Conservation (phyloP, 140 eudicot species). For the Erigeron philadelphicus region DNA sequence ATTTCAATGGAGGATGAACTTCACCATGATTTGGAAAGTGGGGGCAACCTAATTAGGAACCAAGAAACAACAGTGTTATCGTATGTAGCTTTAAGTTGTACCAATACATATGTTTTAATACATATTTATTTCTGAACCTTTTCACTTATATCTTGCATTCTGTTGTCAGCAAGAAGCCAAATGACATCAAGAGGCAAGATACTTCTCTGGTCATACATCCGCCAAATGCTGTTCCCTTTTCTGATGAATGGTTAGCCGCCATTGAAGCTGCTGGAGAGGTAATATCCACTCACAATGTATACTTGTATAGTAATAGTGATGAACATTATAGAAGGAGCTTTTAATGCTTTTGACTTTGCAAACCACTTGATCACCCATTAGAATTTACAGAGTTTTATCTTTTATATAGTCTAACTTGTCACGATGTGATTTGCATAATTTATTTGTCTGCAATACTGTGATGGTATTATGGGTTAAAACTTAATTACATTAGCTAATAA, state of each 20-base stretch:
- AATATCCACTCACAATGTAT: slow-evolving; percentile 23
- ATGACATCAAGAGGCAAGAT: slow-evolving; percentile 31
- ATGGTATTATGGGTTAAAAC: slow-evolving; percentile 8
- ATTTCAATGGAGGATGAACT: slow-evolving; percentile 23
- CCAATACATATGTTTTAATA: slow-evolving; percentile 13
- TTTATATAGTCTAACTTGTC: not conserved
- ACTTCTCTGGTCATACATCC: slow-evolving; percentile 37
- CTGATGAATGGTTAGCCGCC: slow-evolving; percentile 98
- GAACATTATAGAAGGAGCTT: slow-evolving; percentile 15
- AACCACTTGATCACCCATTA: slow-evolving; percentile 4
- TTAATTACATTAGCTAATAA: not conserved
- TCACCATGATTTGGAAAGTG: slow-evolving; percentile 20
- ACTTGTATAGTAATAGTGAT: slow-evolving; percentile 15
- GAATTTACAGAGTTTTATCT: slow-evolving; percentile 3
- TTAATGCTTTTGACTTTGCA: slow-evolving; percentile 9
- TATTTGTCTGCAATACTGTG: not conserved
- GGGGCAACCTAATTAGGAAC: slow-evolving; percentile 1
- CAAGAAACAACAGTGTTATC: slow-evolving; percentile 28
- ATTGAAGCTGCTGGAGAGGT: slow-evolving; percentile 99
- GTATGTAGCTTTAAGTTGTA: slow-evolving; percentile 32
- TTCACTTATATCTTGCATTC: not conserved
- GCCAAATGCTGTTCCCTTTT: slow-evolving; percentile 75
- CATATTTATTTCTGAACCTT: not conserved
- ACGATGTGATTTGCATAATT: not conserved
- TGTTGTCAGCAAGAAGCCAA: slow-evolving; percentile 43